Conservation (phyloP, 176 grass and related monocot species). For the maize (Zea mays) region DNA sequence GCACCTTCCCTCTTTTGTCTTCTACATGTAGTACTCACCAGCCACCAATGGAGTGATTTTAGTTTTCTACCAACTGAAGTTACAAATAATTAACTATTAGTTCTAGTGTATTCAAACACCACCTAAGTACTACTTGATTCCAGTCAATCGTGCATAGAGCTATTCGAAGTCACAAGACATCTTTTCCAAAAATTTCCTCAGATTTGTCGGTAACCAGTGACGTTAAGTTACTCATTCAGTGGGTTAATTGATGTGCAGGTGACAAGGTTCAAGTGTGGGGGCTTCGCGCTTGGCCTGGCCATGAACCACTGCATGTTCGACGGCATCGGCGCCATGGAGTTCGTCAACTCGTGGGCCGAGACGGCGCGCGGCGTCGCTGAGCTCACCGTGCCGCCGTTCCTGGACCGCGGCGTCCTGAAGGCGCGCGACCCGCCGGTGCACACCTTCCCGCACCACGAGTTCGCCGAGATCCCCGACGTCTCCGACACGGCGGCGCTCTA, state of each 20-base stretch:
- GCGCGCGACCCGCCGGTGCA: constrained; percentile 56
- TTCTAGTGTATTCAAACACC: too few relatives aligned
- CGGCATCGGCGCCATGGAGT: constrained; percentile 94
- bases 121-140: neutral
- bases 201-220: neutral
- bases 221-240: neutral
- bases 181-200: neutral
- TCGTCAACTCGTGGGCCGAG: constrained; percentile 94
- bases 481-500: constrained; percentile 60
- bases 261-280: constrained; percentile 84
- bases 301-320: constrained; percentile 99
- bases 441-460: constrained; percentile 73
- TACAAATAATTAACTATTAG: too few relatives aligned
- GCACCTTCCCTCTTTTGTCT: neutral
- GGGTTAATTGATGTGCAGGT: constrained; percentile 40
- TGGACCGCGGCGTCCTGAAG: constrained; percentile 67
- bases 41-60: neutral
- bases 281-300: constrained; percentile 71
- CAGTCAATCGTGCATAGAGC: neutral
- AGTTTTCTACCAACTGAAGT: neutral
- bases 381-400: constrained; percentile 65
- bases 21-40: neutral
- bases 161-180: neutral
- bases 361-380: constrained; percentile 68
- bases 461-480: constrained; percentile 76